These are phyloP conservation scores for Chlorokybus atmophyticus DNA, from an alignment of 139 green algal species.

Conservation along the genomic window DNA sequence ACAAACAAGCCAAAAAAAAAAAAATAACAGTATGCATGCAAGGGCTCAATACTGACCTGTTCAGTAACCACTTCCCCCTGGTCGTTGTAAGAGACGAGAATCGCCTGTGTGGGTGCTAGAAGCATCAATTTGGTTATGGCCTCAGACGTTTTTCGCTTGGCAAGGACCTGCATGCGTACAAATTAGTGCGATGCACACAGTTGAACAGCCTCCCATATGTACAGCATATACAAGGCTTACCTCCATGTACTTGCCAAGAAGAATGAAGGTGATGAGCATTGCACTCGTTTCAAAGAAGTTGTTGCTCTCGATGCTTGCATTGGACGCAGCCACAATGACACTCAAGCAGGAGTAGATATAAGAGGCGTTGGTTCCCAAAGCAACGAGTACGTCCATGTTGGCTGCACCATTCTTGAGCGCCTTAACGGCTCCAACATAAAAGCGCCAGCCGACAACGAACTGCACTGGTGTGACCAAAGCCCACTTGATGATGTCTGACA, in stretches of 20 bases:
- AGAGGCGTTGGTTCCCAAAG: conserved; percentile 77
- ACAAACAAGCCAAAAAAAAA: no score
- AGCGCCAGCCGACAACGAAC: conserved; percentile 81
- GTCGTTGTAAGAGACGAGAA: conserved; percentile 54
- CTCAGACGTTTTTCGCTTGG: conserved; percentile 44
- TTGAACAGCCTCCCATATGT: not conserved
- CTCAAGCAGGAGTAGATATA: conserved; percentile 82
- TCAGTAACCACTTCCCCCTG: conserved; percentile 39
- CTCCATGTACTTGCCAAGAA: conserved; percentile 85
- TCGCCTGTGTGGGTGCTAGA: conserved; percentile 56
- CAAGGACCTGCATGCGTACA: not conserved
- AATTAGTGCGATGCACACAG: no score
- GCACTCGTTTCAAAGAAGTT: conserved; percentile 96
- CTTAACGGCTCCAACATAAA: conserved; percentile 71
- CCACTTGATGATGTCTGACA: conserved; percentile 67
- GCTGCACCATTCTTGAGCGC: conserved; percentile 49
- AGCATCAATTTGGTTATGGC: conserved; percentile 64
- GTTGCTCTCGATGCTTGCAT: conserved; percentile 34
- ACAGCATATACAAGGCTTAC: conserved; percentile 8
- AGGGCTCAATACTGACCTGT: no score
- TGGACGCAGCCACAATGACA: conserved; percentile 60
- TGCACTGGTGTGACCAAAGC: conserved; percentile 71
- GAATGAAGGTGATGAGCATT: conserved; percentile 94
- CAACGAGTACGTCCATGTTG: conserved; percentile 98
- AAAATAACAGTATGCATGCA: no score